These are phyloP conservation scores for Aspergillus affinis DNA, from an alignment of 495 filamentous ascomycete species.

Conservation along the genomic window DNA sequence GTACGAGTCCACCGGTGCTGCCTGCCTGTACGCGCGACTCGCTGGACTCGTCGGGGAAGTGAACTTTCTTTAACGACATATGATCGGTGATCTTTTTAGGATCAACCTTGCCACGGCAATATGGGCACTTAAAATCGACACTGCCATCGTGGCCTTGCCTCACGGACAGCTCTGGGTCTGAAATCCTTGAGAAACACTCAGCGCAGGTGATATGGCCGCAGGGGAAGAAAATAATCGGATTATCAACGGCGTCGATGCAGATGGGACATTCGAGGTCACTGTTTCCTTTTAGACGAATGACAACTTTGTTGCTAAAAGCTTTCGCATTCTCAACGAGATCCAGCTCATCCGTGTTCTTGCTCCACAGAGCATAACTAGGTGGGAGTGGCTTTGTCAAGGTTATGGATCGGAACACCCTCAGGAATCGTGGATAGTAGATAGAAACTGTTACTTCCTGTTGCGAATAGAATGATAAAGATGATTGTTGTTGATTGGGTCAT, in stretches of 20 bases:
- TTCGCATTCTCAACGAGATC: slow-evolving; percentile 67
- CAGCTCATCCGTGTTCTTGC: slow-evolving; percentile 54
- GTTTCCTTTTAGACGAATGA: slow-evolving; percentile 65
- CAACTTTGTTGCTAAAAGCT: slow-evolving; percentile 57
- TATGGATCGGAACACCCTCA: too few relatives aligned
- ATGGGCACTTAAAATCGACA: slow-evolving; percentile 65
- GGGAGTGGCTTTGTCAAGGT: too few relatives aligned
- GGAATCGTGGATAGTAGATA: too few relatives aligned
- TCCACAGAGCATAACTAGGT: slow-evolving; percentile 62
- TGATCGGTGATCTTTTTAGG: slow-evolving; percentile 71
- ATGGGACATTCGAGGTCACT: slow-evolving; percentile 69
- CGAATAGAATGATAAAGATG: too few relatives aligned
- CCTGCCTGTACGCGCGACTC: too few relatives aligned
- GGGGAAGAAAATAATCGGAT: slow-evolving; percentile 77
- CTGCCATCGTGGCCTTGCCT: slow-evolving; percentile 57
- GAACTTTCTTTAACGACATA: slow-evolving; percentile 69
- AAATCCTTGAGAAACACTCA: slow-evolving; percentile 75
- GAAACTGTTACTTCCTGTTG: too few relatives aligned
- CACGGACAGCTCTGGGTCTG: slow-evolving; percentile 57
- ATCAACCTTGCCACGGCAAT: slow-evolving; percentile 66
- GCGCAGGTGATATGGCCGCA: slow-evolving; percentile 83
- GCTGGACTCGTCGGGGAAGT: slow-evolving; percentile 53
- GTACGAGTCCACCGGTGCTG: too few relatives aligned
- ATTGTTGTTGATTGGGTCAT: too few relatives aligned
- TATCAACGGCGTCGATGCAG: slow-evolving; percentile 73